Evolutionary conservation across 306 rosid genomes (phyloP).

Genomic region (Nissolia schottii): DNA sequence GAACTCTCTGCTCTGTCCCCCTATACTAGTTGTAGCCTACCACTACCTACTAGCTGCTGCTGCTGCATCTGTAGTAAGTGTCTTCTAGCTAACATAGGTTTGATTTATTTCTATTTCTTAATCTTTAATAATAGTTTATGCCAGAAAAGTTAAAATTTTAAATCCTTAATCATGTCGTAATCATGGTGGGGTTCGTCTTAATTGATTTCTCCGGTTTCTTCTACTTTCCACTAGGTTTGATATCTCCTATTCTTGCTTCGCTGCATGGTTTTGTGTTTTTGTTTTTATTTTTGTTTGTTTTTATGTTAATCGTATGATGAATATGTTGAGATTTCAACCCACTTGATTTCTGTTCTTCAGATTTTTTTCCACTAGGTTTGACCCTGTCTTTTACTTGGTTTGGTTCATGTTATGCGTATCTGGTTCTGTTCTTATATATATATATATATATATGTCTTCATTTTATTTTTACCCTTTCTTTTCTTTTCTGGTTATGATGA

Average conservation of each 20-base stretch:
- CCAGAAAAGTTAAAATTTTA: no score
- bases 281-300: not conserved
- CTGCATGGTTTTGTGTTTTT: not conserved
- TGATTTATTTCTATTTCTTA: not conserved
- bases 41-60: not conserved
- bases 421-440: not conserved
- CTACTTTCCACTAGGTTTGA: not conserved
- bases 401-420: not conserved
- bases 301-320: not conserved
- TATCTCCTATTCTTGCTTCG: not conserved
- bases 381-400: not conserved
- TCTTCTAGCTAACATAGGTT: constrained; percentile 1
- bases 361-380: not conserved
- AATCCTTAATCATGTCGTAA: not conserved
- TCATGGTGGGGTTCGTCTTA: not conserved
- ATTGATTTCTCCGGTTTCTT: not conserved
- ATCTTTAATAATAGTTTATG: not conserved
- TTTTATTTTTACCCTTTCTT: not conserved
- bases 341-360: constrained; percentile 1
- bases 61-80: not conserved
- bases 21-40: no score
- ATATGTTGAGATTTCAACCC: not conserved
- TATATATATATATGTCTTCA: not conserved
- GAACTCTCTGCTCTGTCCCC: not conserved
- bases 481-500: not conserved